Evolutionary conservation across 208 protist genomes (phyloP), one percentile per base, ranked within the genome.

Genomic region (Tetramitus jugosus): DNA sequence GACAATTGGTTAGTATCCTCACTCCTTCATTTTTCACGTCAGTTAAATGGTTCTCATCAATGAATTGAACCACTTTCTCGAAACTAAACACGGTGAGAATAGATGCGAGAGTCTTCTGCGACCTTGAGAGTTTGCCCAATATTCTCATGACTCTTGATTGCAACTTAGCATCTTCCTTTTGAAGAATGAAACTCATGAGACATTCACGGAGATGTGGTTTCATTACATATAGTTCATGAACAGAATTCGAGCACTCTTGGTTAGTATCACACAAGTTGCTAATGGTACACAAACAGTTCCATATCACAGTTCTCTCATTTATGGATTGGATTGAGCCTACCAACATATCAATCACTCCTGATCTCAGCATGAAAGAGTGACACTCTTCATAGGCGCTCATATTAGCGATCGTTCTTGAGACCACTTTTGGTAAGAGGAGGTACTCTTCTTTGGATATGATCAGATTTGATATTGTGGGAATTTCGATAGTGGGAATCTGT

Each of bases 381-480:
- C 49, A 56, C 49, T 56, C 49, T 56, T 56, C 14, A 56, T 56
- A 56, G 20, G 49, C 10, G 20, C 49, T 56, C 49, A 56, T 56
- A 20, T 56, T 56, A 20, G 49, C 49, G 20, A 56, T 20, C 10
- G 49, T 20, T 26, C 49, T 10, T 26, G 49, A 26, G 49, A 56
- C 20, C 14, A 56, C 49, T 20, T 56, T 56, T 56, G 49, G 49
- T 26, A 56, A 20, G 14, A 56, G 49, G 49, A 26, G 14, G 20
- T 56, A 56, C 49, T 56, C 49, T 56, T 56, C 49, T 56, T 56
- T 56, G n/a, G n/a, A n/a, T n/a, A n/a, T n/a, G n/a, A n/a, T n/a
- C n/a, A n/a, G n/a, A n/a, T n/a, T n/a, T n/a, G n/a, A n/a, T n/a
- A n/a, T n/a, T n/a, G n/a, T n/a, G 14, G 49, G 49, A 10, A 56